phyloP scores from a whole-genome alignment of 2,329 filamentous ascomycete genomes.

The Microdochium paspali region DNA sequence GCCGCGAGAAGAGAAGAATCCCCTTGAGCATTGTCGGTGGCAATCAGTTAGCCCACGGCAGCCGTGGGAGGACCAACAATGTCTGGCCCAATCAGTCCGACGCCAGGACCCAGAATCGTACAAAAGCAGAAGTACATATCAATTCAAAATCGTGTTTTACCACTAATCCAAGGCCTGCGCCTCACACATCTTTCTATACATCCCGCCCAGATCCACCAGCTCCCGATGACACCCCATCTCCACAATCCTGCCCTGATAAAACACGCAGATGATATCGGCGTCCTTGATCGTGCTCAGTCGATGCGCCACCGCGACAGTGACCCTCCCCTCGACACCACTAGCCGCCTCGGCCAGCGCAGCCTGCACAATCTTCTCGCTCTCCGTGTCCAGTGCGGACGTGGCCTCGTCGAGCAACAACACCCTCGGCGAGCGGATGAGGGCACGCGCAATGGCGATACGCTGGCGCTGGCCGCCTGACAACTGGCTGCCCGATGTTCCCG shows the following conservation, averaged over 20 bases:
- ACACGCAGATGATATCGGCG: conserved; percentile 49
- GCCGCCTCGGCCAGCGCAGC: conserved; percentile 13
- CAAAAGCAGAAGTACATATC: too few species aligned
- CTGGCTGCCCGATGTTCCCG: conserved; percentile 32
- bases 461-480: conserved; percentile 32
- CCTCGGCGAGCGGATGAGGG: conserved; percentile 28
- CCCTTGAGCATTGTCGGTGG: too few species aligned
- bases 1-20: too few species aligned
- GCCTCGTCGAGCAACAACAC: conserved; percentile 33
- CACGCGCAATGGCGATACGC: conserved; percentile 32
- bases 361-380: conserved; percentile 28
- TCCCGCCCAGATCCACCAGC: conserved; percentile 24
- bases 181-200: conserved; percentile 12
- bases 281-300: conserved; percentile 39
- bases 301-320: conserved; percentile 35
- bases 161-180: conserved; percentile 8
- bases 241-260: conserved; percentile 39
- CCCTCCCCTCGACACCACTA: conserved; percentile 32
- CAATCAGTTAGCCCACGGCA: too few species aligned
- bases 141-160: too few species aligned
- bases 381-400: conserved; percentile 28
- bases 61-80: too few species aligned
- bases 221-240: conserved; percentile 48
- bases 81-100: too few species aligned
- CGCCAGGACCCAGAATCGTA: too few species aligned